These are phyloP conservation scores for Apium graveolens DNA, from an alignment of 129 eudicot genomes.

Conservation along the genomic window DNA sequence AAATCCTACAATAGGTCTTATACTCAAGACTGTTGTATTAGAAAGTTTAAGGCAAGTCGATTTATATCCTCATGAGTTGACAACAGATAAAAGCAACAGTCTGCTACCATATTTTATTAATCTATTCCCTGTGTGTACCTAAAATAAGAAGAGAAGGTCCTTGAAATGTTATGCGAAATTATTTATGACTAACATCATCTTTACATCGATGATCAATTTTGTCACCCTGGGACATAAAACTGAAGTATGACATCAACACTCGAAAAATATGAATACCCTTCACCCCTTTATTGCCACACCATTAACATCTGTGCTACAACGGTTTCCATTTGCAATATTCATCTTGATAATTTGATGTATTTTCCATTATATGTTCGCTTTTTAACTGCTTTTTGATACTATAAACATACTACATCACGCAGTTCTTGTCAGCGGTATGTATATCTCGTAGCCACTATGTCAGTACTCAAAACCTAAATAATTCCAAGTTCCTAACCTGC, in stretches of 20 bases:
- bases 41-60: neutral
- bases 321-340: neutral
- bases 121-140: neutral
- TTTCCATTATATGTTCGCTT: neutral
- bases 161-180: neutral
- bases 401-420: neutral
- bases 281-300: neutral
- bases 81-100: neutral
- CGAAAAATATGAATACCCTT: neutral
- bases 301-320: neutral
- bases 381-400: neutral
- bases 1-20: neutral
- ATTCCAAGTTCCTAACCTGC: constrained; percentile 30
- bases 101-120: neutral
- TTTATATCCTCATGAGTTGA: neutral
- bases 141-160: neutral
- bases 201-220: neutral
- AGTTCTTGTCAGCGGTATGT: neutral
- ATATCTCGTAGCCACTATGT: neutral
- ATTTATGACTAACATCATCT: neutral
- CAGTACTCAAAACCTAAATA: neutral
- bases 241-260: neutral
- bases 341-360: neutral
- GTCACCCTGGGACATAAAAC: neutral
- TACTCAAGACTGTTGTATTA: neutral